Evolutionary conservation across 108 stramenopile species (phyloP).

Genomic region (Aurantiochytrium sp.): DNA sequence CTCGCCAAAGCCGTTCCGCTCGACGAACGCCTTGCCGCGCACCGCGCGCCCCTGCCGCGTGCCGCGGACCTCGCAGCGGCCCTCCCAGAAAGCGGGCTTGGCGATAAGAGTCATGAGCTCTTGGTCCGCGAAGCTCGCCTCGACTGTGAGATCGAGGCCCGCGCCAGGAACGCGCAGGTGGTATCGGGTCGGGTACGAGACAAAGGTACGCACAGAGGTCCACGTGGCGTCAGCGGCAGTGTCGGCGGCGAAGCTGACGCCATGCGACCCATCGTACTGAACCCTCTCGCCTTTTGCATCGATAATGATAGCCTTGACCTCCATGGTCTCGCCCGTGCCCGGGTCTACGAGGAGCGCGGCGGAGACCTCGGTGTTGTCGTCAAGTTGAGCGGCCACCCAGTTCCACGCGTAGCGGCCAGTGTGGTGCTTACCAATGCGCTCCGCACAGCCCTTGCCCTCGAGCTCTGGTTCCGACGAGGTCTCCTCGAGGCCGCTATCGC

Average conservation of each 20-base stretch:
- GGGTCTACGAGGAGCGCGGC: slow-evolving; percentile 13
- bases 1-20: slow-evolving; percentile 30
- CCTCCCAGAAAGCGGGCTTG: slow-evolving; percentile 42
- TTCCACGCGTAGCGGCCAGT: slow-evolving; percentile 34
- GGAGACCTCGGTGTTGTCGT: slow-evolving; percentile 25
- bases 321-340: not conserved
- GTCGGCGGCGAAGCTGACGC: not conserved
- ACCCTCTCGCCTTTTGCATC: slow-evolving; percentile 10
- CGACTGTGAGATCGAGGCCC: slow-evolving; percentile 26
- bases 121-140: slow-evolving; percentile 22
- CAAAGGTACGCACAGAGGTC: slow-evolving; percentile 35
- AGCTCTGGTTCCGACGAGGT: not conserved
- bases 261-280: not conserved
- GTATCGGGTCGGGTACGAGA: not conserved
- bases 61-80: slow-evolving; percentile 19
- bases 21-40: slow-evolving; percentile 19
- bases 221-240: not conserved
- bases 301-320: slow-evolving; percentile 28
- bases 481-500: not conserved
- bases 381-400: slow-evolving; percentile 36
- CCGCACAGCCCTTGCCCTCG: not conserved
- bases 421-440: not conserved
- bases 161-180: not conserved
- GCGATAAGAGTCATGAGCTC: slow-evolving; percentile 36
- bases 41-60: not conserved